Conservation (phyloP, 106 monocot species). For the Allium fistulosum region DNA sequence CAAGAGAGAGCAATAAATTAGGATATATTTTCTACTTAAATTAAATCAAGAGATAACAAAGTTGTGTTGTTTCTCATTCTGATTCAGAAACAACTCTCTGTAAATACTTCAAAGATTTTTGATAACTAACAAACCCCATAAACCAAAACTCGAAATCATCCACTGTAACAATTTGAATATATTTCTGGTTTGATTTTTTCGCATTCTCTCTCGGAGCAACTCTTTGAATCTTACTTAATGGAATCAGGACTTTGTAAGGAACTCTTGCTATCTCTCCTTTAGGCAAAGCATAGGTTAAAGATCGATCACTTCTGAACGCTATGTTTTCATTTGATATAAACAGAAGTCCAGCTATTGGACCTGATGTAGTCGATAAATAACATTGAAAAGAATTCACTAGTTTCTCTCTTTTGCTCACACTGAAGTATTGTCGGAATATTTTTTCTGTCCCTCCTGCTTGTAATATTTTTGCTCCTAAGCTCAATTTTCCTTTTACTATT, state of each 20-base stretch:
- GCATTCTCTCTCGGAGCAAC: conserved; percentile 29
- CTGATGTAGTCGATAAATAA: conserved; percentile 30
- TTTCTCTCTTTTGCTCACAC: conserved; percentile 25
- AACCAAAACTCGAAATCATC: background rate
- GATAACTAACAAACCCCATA: background rate
- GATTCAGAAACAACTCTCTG: background rate
- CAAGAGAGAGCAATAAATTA: no score
- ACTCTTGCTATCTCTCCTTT: conserved; percentile 13
- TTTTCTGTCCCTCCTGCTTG: conserved; percentile 19
- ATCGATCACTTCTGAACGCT: conserved; percentile 23
- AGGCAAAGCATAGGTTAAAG: conserved; percentile 13
- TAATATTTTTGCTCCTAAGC: background rate
- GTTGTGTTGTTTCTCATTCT: no score
- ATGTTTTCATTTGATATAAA: conserved; percentile 28
- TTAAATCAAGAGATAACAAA: no score
- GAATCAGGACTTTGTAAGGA: conserved; percentile 21
- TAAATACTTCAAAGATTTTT: background rate
- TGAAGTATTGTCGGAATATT: conserved; percentile 19
- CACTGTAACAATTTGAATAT: conserved; percentile 52
- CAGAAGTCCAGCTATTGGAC: conserved; percentile 31
- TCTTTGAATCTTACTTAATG: conserved; percentile 18
- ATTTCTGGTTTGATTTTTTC: conserved; percentile 42
- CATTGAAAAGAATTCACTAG: conserved; percentile 31
- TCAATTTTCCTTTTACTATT: background rate
- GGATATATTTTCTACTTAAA: no score